Percentiles rank a stretch among this genome's conserved stretches.
phyloP scores from a whole-genome alignment of 1,284 basidiomycete genomes.

The Neolentinus lepideus region DNA sequence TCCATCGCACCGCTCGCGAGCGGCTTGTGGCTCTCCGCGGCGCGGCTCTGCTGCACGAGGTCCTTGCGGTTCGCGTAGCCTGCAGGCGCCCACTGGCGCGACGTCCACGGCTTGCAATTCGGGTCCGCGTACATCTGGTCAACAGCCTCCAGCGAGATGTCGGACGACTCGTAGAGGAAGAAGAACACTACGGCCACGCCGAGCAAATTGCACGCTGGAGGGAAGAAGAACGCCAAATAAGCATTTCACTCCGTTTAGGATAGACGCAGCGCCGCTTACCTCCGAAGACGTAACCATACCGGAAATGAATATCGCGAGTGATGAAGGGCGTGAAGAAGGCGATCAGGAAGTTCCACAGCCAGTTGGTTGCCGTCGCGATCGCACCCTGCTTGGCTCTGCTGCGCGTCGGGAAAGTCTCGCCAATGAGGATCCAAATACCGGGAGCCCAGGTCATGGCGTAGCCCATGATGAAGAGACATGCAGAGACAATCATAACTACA shows the following conservation, averaged over 20 bases:
- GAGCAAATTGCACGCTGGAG: slow-evolving; percentile 42
- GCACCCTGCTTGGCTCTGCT: slow-evolving; percentile 75
- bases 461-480: slow-evolving; percentile 74
- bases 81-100: slow-evolving; percentile 44
- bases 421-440: slow-evolving; percentile 71
- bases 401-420: slow-evolving; percentile 71
- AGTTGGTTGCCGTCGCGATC: slow-evolving; percentile 61
- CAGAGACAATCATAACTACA: slow-evolving; percentile 74
- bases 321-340: slow-evolving; percentile 76
- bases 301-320: slow-evolving; percentile 44
- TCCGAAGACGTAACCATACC: slow-evolving; percentile 72
- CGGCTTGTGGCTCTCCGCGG: slow-evolving; percentile 24
- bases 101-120: slow-evolving; percentile 62
- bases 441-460: slow-evolving; percentile 75
- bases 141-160: slow-evolving; percentile 64
- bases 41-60: slow-evolving; percentile 27
- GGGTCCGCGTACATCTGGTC: slow-evolving; percentile 76
- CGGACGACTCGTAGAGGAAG: slow-evolving; percentile 73
- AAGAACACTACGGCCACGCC: slow-evolving; percentile 65
- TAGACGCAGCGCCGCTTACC: slow-evolving; percentile 23
- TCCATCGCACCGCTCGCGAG: slow-evolving; percentile 12
- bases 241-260: no score
- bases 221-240: slow-evolving; percentile 1
- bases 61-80: slow-evolving; percentile 39
- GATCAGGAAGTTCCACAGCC: slow-evolving; percentile 72